Conservation (phyloP, 345 rosid species). For the Acer negundo region DNA sequence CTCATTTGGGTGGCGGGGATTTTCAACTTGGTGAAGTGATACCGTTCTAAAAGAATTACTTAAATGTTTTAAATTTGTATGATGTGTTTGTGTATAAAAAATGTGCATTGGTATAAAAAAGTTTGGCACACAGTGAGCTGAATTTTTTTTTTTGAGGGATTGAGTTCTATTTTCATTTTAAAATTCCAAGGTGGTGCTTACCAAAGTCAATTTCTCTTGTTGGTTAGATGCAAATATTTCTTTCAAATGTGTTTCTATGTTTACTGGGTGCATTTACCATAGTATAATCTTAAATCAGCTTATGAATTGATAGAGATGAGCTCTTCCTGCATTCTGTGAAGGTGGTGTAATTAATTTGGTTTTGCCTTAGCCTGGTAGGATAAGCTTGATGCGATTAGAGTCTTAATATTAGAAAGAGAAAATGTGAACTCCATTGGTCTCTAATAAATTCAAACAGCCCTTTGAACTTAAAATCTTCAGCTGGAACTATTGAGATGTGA, state of each 20-base stretch:
- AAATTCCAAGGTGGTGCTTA: constrained; percentile 4
- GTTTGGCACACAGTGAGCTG: background rate
- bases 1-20: constrained; percentile 23
- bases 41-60: background rate
- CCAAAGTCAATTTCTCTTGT: background rate
- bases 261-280: background rate
- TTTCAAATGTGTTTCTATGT: background rate
- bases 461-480: background rate
- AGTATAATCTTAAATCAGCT: background rate
- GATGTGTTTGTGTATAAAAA: background rate
- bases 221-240: background rate
- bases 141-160: background rate
- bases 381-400: background rate
- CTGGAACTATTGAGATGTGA: background rate
- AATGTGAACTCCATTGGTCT: background rate
- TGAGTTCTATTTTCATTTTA: background rate
- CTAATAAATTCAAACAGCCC: background rate
- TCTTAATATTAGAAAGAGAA: background rate
- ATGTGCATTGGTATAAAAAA: background rate
- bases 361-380: background rate
- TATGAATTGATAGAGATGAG: background rate
- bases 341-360: background rate
- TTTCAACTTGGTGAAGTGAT: constrained; percentile 17
- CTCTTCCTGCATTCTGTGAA: background rate
- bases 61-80: background rate